phyloP scores from a whole-genome alignment of 2,329 filamentous ascomycete genomes.

The Helotiales sp. region DNA sequence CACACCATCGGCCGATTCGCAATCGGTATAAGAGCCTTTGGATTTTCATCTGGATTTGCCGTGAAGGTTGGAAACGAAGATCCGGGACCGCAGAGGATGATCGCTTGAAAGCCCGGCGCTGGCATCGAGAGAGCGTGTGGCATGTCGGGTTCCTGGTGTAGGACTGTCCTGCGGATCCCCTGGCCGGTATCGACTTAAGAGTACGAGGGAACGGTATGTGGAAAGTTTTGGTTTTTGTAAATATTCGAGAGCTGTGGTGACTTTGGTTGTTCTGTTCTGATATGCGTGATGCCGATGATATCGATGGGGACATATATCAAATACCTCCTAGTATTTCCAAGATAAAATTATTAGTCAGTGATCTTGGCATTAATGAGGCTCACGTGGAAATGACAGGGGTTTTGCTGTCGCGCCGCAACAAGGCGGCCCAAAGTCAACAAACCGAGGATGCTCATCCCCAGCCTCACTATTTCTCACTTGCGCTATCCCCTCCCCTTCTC shows the following conservation, averaged over 20 bases:
- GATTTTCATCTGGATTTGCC: constrained; percentile 77
- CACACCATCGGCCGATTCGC: constrained; percentile 89
- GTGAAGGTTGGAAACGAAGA: constrained; percentile 84
- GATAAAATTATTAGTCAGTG: constrained; percentile 27
- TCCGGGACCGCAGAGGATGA: constrained; percentile 83
- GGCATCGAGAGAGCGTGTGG: constrained; percentile 77
- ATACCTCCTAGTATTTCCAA: no score
- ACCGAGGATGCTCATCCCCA: constrained; percentile 25
- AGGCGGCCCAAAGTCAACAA: constrained; percentile 25
- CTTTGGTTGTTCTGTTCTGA: background rate
- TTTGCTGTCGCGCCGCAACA: constrained; percentile 22
- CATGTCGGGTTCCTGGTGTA: constrained; percentile 53
- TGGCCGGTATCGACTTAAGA: background rate
- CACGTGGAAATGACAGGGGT: constrained; percentile 22
- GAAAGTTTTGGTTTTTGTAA: background rate
- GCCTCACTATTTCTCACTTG: constrained; percentile 32
- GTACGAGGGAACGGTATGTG: background rate
- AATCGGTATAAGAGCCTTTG: constrained; percentile 81
- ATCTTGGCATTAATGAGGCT: constrained; percentile 7
- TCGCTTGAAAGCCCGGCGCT: constrained; percentile 77
- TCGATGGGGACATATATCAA: constrained; percentile 17
- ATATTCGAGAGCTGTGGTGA: background rate
- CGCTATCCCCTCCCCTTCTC: constrained; percentile 24
- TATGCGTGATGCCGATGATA: background rate
- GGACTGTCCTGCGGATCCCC: background rate